Conservation (phyloP, 2,329 filamentous ascomycete species). For the Colletotrichum eleusines region DNA sequence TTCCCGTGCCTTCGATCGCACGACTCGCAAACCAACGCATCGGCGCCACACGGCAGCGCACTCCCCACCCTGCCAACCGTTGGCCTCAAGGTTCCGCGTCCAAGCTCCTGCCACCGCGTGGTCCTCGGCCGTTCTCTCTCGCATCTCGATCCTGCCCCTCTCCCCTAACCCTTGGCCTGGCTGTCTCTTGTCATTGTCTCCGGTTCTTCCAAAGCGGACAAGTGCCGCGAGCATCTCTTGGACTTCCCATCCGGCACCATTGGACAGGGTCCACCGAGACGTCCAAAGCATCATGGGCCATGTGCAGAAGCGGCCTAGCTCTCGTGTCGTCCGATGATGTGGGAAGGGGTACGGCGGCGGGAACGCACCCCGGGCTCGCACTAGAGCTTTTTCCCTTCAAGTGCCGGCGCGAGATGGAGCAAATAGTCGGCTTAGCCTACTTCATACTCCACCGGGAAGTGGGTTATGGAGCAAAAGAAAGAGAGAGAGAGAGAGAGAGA, state of each 20-base stretch:
- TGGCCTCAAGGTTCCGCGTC: neutral
- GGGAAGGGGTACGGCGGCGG: constrained; percentile 16
- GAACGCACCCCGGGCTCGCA: constrained; percentile 30
- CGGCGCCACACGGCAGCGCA: constrained; percentile 28
- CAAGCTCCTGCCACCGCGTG: neutral
- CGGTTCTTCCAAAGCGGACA: neutral
- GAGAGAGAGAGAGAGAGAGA: too few species aligned
- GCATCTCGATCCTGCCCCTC: neutral
- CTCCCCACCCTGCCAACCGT: neutral
- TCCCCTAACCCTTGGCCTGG: neutral
- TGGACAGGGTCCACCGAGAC: neutral
- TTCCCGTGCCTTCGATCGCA: neutral
- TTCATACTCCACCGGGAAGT: neutral
- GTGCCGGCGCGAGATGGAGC: constrained; percentile 24
- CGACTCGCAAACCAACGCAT: neutral
- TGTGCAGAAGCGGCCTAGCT: constrained; percentile 18
- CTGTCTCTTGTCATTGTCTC: neutral
- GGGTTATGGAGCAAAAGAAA: neutral
- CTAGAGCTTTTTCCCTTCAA: constrained; percentile 5
- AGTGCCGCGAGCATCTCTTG: neutral
- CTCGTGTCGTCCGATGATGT: constrained; percentile 25
- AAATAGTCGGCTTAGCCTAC: neutral
- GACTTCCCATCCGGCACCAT: neutral
- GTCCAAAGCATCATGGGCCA: constrained; percentile 9
- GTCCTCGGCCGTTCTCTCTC: neutral